Conservation (phyloP, 1,284 basidiomycete genomes). For the Coriolopsis trogii region DNA sequence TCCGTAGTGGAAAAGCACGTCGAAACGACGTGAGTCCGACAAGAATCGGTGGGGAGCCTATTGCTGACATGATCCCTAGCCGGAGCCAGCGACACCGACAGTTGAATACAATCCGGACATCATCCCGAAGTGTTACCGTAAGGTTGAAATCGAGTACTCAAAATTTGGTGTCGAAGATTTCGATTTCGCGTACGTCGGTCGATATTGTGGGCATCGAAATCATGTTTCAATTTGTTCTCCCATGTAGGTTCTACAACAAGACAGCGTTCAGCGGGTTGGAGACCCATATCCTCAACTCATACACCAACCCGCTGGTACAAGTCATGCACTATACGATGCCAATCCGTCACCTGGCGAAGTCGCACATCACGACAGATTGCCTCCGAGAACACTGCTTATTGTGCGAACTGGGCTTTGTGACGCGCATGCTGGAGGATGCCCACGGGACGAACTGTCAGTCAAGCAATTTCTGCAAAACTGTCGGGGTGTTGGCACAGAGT, state of each 20-base stretch:
- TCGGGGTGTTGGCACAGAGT: constrained; percentile 83
- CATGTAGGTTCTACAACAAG: constrained; percentile 84
- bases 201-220: constrained; percentile 20
- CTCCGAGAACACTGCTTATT: constrained; percentile 89
- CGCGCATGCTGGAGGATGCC: constrained; percentile 95
- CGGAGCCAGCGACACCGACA: constrained; percentile 50
- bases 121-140: constrained; percentile 85
- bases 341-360: constrained; percentile 83
- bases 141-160: constrained; percentile 97
- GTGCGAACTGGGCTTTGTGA: constrained; percentile 95
- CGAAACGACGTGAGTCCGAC: constrained; percentile 11
- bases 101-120: constrained; percentile 55
- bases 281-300: constrained; percentile 97
- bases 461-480: constrained; percentile 94
- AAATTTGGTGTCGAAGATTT: constrained; percentile 99
- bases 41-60: background rate
- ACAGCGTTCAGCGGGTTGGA: constrained; percentile 92
- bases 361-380: constrained; percentile 90
- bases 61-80: constrained; percentile 32
- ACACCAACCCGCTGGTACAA: constrained; percentile 93
- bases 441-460: constrained; percentile 94
- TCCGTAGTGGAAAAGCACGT: constrained; percentile 78
- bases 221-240: background rate
- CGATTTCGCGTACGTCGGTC: constrained; percentile 81
- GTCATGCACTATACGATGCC: constrained; percentile 85